phyloP scores from a whole-genome alignment of 176 grass and related monocot genomes.

The Chloris gayana region DNA sequence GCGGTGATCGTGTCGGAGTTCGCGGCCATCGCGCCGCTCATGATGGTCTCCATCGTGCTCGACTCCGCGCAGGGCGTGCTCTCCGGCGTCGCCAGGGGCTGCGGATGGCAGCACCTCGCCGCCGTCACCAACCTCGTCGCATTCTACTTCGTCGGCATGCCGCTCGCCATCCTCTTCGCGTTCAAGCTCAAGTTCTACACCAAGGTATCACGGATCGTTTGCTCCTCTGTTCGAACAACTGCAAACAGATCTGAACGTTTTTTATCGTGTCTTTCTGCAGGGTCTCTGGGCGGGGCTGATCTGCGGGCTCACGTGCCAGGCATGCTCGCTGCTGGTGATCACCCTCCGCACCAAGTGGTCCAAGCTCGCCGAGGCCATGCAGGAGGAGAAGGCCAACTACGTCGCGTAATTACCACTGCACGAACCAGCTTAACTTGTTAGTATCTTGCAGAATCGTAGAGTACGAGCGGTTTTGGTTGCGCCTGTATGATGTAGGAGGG shows the following conservation, averaged over 20 bases:
- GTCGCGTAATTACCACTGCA: slow-evolving; percentile 1
- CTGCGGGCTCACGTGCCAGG: slow-evolving; percentile 68
- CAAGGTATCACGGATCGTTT: neutral
- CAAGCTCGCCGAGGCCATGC: slow-evolving; percentile 42
- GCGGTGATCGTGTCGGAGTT: slow-evolving; percentile 56
- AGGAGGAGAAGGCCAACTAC: slow-evolving; percentile 40
- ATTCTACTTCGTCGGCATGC: slow-evolving; percentile 89
- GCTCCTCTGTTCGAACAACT: no score
- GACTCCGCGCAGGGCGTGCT: slow-evolving; percentile 85
- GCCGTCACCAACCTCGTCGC: slow-evolving; percentile 87
- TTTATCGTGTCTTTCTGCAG: slow-evolving; percentile 24
- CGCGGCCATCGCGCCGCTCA: slow-evolving; percentile 61
- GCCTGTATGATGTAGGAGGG: neutral
- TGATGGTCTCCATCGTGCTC: slow-evolving; percentile 69
- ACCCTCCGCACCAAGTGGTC: slow-evolving; percentile 69
- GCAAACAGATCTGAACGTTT: neutral
- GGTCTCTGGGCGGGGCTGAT: slow-evolving; percentile 80
- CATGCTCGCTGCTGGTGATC: slow-evolving; percentile 57
- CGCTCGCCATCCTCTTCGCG: slow-evolving; percentile 63
- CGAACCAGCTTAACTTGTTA: neutral
- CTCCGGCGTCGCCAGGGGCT: slow-evolving; percentile 84
- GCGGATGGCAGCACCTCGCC: slow-evolving; percentile 91
- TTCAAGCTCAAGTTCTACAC: slow-evolving; percentile 68
- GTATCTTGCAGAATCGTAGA: neutral
- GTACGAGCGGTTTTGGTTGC: neutral